phyloP scores from a whole-genome alignment of 495 filamentous ascomycete genomes.

The Cercophora newfieldiana region DNA sequence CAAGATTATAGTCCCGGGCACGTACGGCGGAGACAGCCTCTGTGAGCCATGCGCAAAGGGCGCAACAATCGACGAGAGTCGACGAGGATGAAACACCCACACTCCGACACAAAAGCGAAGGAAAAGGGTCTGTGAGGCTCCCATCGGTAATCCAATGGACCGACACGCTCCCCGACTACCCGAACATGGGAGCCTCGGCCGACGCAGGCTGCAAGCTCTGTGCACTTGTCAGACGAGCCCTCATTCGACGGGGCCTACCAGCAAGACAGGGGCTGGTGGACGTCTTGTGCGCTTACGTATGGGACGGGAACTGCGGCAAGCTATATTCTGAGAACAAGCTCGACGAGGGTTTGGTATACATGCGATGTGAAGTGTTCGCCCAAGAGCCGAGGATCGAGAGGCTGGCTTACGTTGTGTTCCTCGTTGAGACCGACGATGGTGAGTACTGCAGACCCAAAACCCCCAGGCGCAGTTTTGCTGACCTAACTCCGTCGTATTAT shows the following conservation, averaged over 20 bases:
- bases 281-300: not conserved
- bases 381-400: not conserved
- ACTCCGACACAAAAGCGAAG: not conserved
- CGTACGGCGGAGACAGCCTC: not conserved
- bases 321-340: not conserved
- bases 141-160: not conserved
- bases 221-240: not conserved
- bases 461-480: not conserved
- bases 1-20: too few species aligned
- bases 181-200: not conserved
- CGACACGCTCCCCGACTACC: not conserved
- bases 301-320: not conserved
- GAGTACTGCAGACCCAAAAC: not conserved
- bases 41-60: not conserved
- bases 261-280: not conserved
- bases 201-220: not conserved
- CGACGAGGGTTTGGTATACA: not conserved
- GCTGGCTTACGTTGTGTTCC: not conserved
- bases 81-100: not conserved
- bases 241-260: not conserved
- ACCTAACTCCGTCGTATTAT: not conserved
- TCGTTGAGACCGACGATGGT: not conserved
- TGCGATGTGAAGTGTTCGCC: not conserved
- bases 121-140: not conserved
- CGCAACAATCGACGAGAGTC: not conserved